Base-by-base conservation (phyloP, 129 eudicot genomes). In the Silybum marianum region DNA sequence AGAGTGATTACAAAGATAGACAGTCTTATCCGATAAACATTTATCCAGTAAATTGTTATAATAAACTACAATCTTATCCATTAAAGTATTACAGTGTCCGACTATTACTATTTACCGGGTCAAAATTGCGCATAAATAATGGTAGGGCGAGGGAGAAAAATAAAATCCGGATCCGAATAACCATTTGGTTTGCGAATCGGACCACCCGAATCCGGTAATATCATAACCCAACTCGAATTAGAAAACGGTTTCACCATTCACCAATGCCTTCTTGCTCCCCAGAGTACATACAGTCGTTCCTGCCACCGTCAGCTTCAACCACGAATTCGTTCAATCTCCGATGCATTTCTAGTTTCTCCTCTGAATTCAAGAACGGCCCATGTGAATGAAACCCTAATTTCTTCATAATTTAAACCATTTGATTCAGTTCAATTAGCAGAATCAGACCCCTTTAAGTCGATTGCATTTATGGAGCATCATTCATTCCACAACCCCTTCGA, bases 381-480 rank as follows among this genome's bases (percentile, higher is more conserved):
- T 69, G 74, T 68, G 46, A 8, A 3, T 11, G 67, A 78, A 78
- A 78, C 82, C 82, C 82, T 68, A 78, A 44, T 68, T 68, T 78
- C 14, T 44, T 18, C 65, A 22, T 16, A 69, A 69, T 42, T 18
- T 18, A 78, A 78, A 68, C 74, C 66, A 18, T 40, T 39, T 25
- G 22, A 16, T 65, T 68, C 46, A 40, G 26, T 69, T 68, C 82
- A 42, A 54, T 18, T 21, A 67, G 44, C 75, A 78, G 82, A 68
- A 78, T 12, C 58, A 40, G 8, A 78, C 38, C 81, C 81, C 81
- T 14, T 24, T 66, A 78, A 78, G 7, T 68, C 82, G 0, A 5
- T 9, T 73, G 67, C 79, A 73, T 28, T n/a, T 4, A 81, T 81
- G 84, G 84, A 81, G 18, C 85, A 82, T 75, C 76, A 75, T 48